Base-by-base conservation (phyloP, 345 rosid species). In the Populus tremula region DNA sequence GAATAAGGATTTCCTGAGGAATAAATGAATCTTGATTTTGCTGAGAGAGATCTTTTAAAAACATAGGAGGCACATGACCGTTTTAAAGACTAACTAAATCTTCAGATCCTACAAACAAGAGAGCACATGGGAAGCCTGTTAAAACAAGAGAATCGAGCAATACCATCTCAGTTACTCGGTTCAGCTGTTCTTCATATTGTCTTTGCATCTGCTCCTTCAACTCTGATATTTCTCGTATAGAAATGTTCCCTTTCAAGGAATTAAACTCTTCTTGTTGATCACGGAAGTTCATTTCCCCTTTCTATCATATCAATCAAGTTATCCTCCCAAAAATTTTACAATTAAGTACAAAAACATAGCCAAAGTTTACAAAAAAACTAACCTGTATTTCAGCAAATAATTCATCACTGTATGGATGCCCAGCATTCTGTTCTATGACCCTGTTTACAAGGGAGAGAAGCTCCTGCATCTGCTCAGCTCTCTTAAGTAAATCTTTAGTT, bases 401-500 rank as follows among this genome's bases (percentile, higher is more conserved):
- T 74, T 93, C 97, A 78, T 93, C 92, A 33, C 91, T 88, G 76
- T 87, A 96, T 0, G 98, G 98, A 62, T 78, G 87, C 61, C 97
- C 99, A 76, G 84, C 88, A 81, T 93, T 96, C 69, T 82, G 84
- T 13, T 38, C 75, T 38, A 87, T 82, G 73, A 93, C 87, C 23
- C 29, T 64, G 62, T 88, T 85, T 69, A 93, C 93, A 77, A 89
- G 89, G 21, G 89, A 84, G 2, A 95, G 89, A 77, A 95, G 96
- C 79, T 86, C 77, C 62, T 84, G 77, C 71, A 92, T 89, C 80
- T 95, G 98, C 59, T 80, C 79, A 74, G 66, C 82, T 81, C 82
- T 89, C 88, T 87, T 91, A 1, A 36, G 14, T 76, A 83, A 88
- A 77, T 95, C 85, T 65, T 75, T 82, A 36, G 94, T 92, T 87